These are phyloP conservation scores for Fusarium tuaranense DNA, from an alignment of 2,329 filamentous ascomycete species.

Conservation along the genomic window DNA sequence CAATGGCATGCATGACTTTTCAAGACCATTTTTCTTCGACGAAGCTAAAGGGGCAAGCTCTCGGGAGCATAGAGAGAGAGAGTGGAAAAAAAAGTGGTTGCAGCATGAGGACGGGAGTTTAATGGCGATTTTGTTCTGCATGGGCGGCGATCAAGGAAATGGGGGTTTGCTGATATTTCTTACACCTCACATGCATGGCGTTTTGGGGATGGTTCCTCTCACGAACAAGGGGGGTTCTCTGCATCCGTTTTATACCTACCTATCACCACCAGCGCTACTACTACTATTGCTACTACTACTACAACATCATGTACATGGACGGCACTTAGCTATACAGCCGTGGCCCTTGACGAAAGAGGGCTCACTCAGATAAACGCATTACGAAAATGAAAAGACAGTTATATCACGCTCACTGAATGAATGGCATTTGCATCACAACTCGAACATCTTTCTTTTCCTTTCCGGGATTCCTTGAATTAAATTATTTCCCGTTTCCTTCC, in stretches of 20 bases:
- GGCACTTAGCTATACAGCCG: constrained; percentile 9
- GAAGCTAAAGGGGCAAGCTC: constrained; percentile 15
- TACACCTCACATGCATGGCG: constrained; percentile 17
- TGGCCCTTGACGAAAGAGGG: not conserved
- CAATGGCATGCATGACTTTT: constrained; percentile 25
- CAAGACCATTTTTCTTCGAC: constrained; percentile 24
- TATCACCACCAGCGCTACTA: not conserved
- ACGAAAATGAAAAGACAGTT: constrained; percentile 15
- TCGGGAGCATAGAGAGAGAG: constrained; percentile 3
- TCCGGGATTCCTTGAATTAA: constrained; percentile 12
- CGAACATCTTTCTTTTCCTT: not conserved
- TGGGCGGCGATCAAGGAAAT: constrained; percentile 24
- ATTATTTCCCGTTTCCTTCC: constrained; percentile 8
- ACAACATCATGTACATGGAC: constrained; percentile 2
- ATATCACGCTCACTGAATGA: constrained; percentile 1
- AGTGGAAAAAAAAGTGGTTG: not conserved
- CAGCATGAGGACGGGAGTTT: constrained; percentile 30
- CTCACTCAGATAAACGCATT: constrained; percentile 20
- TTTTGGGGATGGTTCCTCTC: constrained; percentile 12
- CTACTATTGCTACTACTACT: not conserved
- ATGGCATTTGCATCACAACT: not conserved
- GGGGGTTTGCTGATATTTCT: constrained; percentile 16
- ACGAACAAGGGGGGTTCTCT: constrained; percentile 22
- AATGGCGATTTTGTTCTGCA: constrained; percentile 34
- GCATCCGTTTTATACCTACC: constrained; percentile 10